phyloP scores from a whole-genome alignment of 1,284 basidiomycete genomes.

The Cutaneotrichosporon sp. region DNA sequence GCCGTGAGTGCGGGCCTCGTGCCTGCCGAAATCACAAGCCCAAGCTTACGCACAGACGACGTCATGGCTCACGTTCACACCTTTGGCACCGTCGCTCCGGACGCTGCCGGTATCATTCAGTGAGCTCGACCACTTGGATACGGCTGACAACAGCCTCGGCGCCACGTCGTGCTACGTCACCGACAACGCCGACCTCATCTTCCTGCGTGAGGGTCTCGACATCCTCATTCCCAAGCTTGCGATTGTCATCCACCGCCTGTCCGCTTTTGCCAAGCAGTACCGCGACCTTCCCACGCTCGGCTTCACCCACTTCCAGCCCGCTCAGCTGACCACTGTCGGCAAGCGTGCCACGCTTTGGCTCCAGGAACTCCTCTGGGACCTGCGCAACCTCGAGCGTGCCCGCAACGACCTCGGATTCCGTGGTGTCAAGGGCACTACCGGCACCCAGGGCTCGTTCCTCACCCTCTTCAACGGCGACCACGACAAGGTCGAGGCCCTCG shows the following conservation, averaged over 20 bases:
- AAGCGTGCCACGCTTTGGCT: slow-evolving; percentile 98
- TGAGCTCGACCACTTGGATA: slow-evolving; percentile 52
- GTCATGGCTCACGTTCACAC: slow-evolving; percentile 99
- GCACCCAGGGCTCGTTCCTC: slow-evolving; percentile 95
- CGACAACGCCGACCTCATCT: slow-evolving; percentile 97
- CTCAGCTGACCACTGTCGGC: slow-evolving; percentile 97
- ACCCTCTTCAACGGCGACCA: slow-evolving; percentile 94
- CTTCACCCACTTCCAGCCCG: slow-evolving; percentile 99
- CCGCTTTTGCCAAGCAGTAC: slow-evolving; percentile 71
- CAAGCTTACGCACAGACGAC: slow-evolving; percentile 60
- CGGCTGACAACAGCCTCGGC: slow-evolving; percentile 64
- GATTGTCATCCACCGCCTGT: slow-evolving; percentile 82
- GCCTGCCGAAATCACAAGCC: not conserved
- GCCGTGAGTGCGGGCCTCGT: slow-evolving; percentile 56
- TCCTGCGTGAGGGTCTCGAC: slow-evolving; percentile 82
- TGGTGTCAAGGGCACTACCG: slow-evolving; percentile 98
- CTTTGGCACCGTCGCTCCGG: slow-evolving; percentile 89
- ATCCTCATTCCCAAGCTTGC: slow-evolving; percentile 84
- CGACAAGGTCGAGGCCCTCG: slow-evolving; percentile 87
- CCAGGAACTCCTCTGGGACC: slow-evolving; percentile 95
- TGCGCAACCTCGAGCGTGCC: slow-evolving; percentile 88
- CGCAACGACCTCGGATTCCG: slow-evolving; percentile 94
- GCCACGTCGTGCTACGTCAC: slow-evolving; percentile 99
- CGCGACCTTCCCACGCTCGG: slow-evolving; percentile 83
- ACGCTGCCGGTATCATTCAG: slow-evolving; percentile 97